Percentiles rank a stretch among this genome's conserved stretches.
These are phyloP conservation scores for Sonneratia alba DNA, from an alignment of 345 rosid species.

Conservation along the genomic window DNA sequence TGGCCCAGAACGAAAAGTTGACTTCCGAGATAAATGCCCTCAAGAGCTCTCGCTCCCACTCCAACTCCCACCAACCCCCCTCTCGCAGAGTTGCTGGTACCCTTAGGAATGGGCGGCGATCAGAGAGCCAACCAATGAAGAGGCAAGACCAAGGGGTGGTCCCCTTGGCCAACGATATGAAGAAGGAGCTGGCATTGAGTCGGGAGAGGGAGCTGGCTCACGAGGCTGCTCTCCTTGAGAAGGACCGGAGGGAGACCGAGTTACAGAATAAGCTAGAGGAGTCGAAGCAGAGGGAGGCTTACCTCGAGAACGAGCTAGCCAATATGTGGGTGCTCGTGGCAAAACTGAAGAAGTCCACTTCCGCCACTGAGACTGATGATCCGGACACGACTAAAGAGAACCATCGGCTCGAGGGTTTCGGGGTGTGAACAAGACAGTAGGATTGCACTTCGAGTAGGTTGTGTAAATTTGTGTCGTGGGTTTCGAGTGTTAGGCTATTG, in stretches of 20 bases:
- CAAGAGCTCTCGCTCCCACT: constrained; percentile 33
- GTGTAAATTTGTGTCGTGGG: background rate
- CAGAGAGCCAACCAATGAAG: constrained; percentile 46
- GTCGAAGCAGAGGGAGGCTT: constrained; percentile 92
- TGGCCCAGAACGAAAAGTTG: constrained; percentile 81
- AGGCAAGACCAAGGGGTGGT: constrained; percentile 49
- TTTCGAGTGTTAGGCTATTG: background rate
- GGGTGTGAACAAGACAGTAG: background rate
- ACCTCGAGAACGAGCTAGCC: constrained; percentile 94
- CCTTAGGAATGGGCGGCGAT: constrained; percentile 56
- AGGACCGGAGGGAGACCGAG: constrained; percentile 70
- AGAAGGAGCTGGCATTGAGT: constrained; percentile 65
- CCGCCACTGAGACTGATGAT: constrained; percentile 34
- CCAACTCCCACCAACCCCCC: constrained; percentile 17
- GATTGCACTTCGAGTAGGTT: background rate
- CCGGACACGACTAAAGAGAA: constrained; percentile 31
- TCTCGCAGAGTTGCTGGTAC: constrained; percentile 44
- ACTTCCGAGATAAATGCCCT: constrained; percentile 54
- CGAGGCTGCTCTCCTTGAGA: constrained; percentile 75
- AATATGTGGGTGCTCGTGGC: constrained; percentile 99
- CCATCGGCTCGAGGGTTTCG: background rate
- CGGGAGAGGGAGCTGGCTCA: constrained; percentile 76
- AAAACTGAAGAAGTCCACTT: constrained; percentile 58
- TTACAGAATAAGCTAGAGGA: constrained; percentile 76
- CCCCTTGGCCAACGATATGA: constrained; percentile 45